Evolutionary conservation across 23 red algal species (phyloP).

Genomic region (Cyanidiococcus yangmingshanensis): DNA sequence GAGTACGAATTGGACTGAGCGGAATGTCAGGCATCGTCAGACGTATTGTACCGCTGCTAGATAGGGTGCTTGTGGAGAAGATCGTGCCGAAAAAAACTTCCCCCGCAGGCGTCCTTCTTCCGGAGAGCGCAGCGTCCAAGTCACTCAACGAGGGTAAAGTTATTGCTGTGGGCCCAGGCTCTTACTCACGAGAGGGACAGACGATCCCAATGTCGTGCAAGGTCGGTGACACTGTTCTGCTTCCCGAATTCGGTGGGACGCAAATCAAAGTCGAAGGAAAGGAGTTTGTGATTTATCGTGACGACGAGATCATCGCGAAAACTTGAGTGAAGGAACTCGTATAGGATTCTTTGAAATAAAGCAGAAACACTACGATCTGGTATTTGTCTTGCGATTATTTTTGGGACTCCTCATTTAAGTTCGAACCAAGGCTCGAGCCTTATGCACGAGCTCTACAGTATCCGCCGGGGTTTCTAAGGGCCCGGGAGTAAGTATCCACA

Average conservation of each 20-base stretch:
- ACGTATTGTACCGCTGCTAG: conserved; percentile 71
- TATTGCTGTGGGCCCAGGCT: conserved; percentile 70
- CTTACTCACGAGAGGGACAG: conserved; percentile 43
- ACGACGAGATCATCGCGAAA: conserved; percentile 78
- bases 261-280: conserved; percentile 77
- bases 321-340: neutral
- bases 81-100: conserved; percentile 68
- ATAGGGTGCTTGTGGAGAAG: conserved; percentile 80
- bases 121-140: conserved; percentile 69
- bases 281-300: conserved; percentile 80
- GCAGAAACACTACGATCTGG: no score
- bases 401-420: no score
- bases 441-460: no score
- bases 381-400: no score
- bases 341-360: neutral
- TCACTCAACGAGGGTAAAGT: conserved; percentile 72
- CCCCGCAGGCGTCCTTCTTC: conserved; percentile 63
- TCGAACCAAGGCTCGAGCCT: no score
- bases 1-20: neutral
- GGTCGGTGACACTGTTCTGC: conserved; percentile 71
- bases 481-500: no score
- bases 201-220: conserved; percentile 50
- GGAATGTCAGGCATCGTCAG: conserved; percentile 9
- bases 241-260: conserved; percentile 82
- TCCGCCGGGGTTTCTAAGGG: no score